Evolutionary conservation across 129 eudicot species (phyloP).

Genomic region (Pittosporum tobira): DNA sequence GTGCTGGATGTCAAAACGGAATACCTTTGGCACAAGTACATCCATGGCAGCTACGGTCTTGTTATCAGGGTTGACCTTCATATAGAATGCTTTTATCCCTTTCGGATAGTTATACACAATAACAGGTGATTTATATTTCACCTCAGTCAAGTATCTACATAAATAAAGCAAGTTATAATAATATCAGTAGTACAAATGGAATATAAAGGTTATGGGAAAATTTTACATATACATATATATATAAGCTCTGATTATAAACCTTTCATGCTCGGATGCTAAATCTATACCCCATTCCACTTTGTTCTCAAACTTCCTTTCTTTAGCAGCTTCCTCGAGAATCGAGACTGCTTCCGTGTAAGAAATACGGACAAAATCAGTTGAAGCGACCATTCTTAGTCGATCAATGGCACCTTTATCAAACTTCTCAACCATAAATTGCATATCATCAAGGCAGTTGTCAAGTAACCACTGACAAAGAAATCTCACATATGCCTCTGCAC

Average conservation of each 20-base stretch:
- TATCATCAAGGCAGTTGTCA: constrained; percentile 81
- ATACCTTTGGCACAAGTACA: constrained; percentile 93
- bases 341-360: constrained; percentile 78
- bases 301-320: constrained; percentile 65
- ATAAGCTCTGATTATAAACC: constrained; percentile 21
- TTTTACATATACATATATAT: too few relatives aligned
- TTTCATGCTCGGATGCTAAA: constrained; percentile 92
- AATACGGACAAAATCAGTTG: constrained; percentile 56
- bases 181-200: neutral
- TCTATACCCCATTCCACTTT: constrained; percentile 95
- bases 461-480: constrained; percentile 82
- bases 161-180: neutral
- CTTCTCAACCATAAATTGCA: constrained; percentile 70
- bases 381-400: constrained; percentile 68
- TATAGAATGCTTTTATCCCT: constrained; percentile 85
- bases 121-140: constrained; percentile 57
- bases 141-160: constrained; percentile 74
- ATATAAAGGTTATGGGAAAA: neutral
- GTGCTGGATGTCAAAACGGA: neutral
- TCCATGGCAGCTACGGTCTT: constrained; percentile 99
- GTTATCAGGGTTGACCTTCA: constrained; percentile 77
- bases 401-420: constrained; percentile 62
- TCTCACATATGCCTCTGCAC: constrained; percentile 82
- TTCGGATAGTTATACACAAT: constrained; percentile 94
- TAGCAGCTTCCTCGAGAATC: constrained; percentile 59